phyloP scores from a whole-genome alignment of 1,284 basidiomycete genomes.

The Tremellales sp. region DNA sequence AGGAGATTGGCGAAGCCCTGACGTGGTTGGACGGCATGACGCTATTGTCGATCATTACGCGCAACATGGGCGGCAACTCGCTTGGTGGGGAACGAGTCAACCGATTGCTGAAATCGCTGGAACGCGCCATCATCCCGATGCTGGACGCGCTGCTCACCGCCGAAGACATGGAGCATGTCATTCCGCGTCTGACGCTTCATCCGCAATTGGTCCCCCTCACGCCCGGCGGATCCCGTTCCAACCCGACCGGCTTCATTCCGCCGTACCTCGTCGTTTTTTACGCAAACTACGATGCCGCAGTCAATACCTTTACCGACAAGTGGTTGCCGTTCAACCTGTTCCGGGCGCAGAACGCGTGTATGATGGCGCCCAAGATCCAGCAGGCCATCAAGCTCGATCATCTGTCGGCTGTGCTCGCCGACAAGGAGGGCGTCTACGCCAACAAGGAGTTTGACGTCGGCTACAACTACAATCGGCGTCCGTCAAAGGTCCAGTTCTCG shows the following conservation, averaged over 20 bases:
- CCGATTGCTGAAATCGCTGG: slow-evolving; percentile 31
- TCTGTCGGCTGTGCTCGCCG: not conserved
- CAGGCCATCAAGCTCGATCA: slow-evolving; percentile 3
- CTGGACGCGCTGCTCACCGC: slow-evolving; percentile 42
- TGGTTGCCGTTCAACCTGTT: slow-evolving; percentile 51
- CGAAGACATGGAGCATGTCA: slow-evolving; percentile 42
- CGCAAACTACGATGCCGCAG: slow-evolving; percentile 48
- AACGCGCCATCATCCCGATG: slow-evolving; percentile 44
- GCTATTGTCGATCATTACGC: slow-evolving; percentile 42
- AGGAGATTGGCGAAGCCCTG: slow-evolving; percentile 47
- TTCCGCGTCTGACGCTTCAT: slow-evolving; percentile 42
- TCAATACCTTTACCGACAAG: slow-evolving; percentile 45
- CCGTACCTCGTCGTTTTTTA: slow-evolving; percentile 50
- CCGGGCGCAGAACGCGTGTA: slow-evolving; percentile 49
- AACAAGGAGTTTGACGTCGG: slow-evolving; percentile 7
- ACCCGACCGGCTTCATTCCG: slow-evolving; percentile 28
- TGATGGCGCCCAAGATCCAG: slow-evolving; percentile 40
- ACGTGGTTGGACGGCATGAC: slow-evolving; percentile 44
- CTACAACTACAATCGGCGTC: slow-evolving; percentile 28
- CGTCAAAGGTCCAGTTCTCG: slow-evolving; percentile 44
- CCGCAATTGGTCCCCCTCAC: slow-evolving; percentile 42
- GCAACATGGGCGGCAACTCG: slow-evolving; percentile 30
- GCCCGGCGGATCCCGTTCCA: slow-evolving; percentile 22
- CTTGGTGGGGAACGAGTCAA: slow-evolving; percentile 29
- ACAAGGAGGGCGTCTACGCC: slow-evolving; percentile 1